These are phyloP conservation scores for Ustilaginoidea virens DNA, from an alignment of 2,329 filamentous ascomycete genomes.

Conservation along the genomic window DNA sequence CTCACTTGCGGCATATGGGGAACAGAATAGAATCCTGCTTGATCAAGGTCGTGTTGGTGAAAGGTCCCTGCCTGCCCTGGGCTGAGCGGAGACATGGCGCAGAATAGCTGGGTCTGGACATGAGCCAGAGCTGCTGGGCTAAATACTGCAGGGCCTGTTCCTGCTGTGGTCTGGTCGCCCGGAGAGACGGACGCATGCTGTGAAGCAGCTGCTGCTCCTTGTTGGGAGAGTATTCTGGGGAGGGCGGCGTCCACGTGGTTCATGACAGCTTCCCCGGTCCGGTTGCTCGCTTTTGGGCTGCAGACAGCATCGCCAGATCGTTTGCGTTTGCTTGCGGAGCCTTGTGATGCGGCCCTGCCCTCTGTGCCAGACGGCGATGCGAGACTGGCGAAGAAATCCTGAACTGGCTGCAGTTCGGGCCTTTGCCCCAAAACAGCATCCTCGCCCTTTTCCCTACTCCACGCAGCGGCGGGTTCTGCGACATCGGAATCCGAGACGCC, in stretches of 20 bases:
- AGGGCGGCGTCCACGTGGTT: slow-evolving; percentile 5
- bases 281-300: slow-evolving; percentile 2
- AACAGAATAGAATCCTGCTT: slow-evolving; percentile 27
- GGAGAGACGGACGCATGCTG: slow-evolving; percentile 16
- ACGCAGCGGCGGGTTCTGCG: slow-evolving; percentile 53
- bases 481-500: slow-evolving; percentile 77
- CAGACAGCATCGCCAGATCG: slow-evolving; percentile 7
- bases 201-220: too few relatives aligned
- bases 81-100: slow-evolving; percentile 36
- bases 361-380: slow-evolving; percentile 46
- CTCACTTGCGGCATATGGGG: slow-evolving; percentile 38
- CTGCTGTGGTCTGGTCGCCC: slow-evolving; percentile 25
- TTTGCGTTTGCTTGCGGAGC: slow-evolving; percentile 19
- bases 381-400: slow-evolving; percentile 80
- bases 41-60: slow-evolving; percentile 18
- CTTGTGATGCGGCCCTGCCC: slow-evolving; percentile 11
- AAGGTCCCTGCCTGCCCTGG: slow-evolving; percentile 28
- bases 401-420: slow-evolving; percentile 79
- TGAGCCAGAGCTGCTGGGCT: slow-evolving; percentile 26
- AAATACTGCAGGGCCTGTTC: slow-evolving; percentile 17
- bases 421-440: slow-evolving; percentile 83
- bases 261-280: slow-evolving; percentile 3
- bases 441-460: slow-evolving; percentile 63
- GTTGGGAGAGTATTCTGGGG: slow-evolving; percentile 7
- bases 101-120: slow-evolving; percentile 25